These are phyloP conservation scores for Dittrichia graveolens DNA, from an alignment of 129 eudicot species.

Conservation along the genomic window DNA sequence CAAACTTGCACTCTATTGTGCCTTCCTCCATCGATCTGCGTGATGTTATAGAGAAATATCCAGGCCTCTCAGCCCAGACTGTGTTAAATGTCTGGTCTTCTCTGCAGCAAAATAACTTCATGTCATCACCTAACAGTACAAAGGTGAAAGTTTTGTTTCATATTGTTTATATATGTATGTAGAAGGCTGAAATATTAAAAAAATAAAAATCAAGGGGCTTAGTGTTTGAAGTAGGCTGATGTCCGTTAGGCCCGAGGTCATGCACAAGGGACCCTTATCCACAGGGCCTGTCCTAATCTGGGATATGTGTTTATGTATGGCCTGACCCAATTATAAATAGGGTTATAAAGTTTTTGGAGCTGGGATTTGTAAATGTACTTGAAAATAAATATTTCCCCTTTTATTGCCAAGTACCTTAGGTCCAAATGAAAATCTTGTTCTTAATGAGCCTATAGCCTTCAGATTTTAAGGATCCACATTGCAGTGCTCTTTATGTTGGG, in stretches of 20 bases:
- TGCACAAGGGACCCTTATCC: no score
- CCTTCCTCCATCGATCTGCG: slow-evolving; percentile 48
- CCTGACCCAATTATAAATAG: no score
- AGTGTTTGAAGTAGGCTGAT: no score
- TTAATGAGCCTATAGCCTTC: neutral
- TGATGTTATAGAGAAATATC: slow-evolving; percentile 62
- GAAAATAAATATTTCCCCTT: no score
- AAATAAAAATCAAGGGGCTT: neutral
- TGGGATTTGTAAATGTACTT: no score
- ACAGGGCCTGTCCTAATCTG: no score
- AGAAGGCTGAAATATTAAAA: neutral
- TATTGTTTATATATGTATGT: neutral
- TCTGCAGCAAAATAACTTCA: slow-evolving; percentile 39
- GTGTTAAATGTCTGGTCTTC: slow-evolving; percentile 65
- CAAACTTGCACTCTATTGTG: slow-evolving; percentile 37
- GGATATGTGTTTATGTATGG: no score
- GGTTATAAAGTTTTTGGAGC: no score
- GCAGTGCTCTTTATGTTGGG: neutral
- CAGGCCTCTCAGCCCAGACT: slow-evolving; percentile 76
- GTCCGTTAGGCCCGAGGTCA: no score
- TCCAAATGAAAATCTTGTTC: neutral
- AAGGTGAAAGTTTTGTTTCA: slow-evolving; percentile 40
- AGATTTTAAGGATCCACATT: neutral
- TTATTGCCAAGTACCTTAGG: no score
- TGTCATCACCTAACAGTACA: slow-evolving; percentile 21